Evolutionary conservation across 2,329 filamentous ascomycete species (phyloP), one percentile per base, ranked within the genome.

Genomic region (Monilinia laxa): DNA sequence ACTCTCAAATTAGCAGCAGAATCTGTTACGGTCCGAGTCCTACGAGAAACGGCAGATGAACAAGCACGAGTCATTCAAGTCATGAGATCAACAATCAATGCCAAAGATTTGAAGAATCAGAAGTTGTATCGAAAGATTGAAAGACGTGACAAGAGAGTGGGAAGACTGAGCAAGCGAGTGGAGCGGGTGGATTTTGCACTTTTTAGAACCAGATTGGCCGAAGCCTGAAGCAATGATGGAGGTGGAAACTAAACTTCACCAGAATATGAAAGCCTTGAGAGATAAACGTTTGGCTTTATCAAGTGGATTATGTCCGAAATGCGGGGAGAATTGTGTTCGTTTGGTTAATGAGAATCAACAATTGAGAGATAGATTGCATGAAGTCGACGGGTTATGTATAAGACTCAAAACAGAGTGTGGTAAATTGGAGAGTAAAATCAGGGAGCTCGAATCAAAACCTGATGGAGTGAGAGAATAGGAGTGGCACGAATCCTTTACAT

Each of bases 371-470:
- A 16, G 57, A n/a, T 38, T 60, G 38, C 16, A 60, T 49, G 28
- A 49, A 20, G 28, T 60, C 9, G 57, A 60, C 38, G 57, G 57
- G 12, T 51, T 60, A 25, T 60, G 57, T 28, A 51, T 51, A 6
- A 60, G 57, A 23, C 57, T 60, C 28, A 38, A 45, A 20, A 60
- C 31, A 12, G 28, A 49, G 45, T 60, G 57, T 25, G n/a, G 42
- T 25, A 49, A 60, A 25, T 3, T 60, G 25, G 57, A 60, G 14
- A 60, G 10, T 35, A 38, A 51, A 11, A 51, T 38, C 4, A 35
- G 12, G 7, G 28, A 28, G 28, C 42, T 60, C 7, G 28, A 60
- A 31, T 23, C 9, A 11, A 11, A 38, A 23, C 10, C 9, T n/a
- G 7, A 18, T 38, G 14, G 11, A 20, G 23, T 12, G 4, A 11